Base-by-base conservation (phyloP, 176 grass and related monocot species). In the Coix lacrymajobi region DNA sequence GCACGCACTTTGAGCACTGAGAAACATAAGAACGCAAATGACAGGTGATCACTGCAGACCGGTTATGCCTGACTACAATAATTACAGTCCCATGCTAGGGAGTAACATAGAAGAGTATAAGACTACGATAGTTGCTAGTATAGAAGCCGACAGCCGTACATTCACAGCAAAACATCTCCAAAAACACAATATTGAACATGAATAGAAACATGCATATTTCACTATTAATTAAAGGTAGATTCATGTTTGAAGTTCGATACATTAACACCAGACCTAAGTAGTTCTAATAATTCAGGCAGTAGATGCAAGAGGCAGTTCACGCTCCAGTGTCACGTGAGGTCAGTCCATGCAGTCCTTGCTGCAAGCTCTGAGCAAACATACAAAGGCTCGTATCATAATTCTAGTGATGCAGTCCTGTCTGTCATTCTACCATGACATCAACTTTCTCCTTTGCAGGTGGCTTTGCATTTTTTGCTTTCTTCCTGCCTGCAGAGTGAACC, bases 371-470 rank as follows among this genome's bases (percentile, higher is more conserved):
- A 60, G 30, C 11, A 69, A 26, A 69, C 45, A 6, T 43, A 67
- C 38, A 80, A 83, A 79, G 28, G 12, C 6, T 60, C 62, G 58
- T 54, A 36, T 37, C 30, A 51, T 3, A 14, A 25, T 25, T 62
- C 36, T 13, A 44, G 8, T n/a, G 31, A 36, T 60, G 11, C 64
- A 8, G 24, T 75, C 34, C 8, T 71, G 43, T 40, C 29, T 1
- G 20, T 94, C 87, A 94, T 73, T 91, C 89, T 85, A 91, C 81
- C 92, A 94, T 94, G 48, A 69, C 68, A 12, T 92, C 92, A 43
- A 66, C 71, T 40, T 78, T 84, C 13, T 66, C 87, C 37, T 87
- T 78, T 0, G 84, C 31, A 24, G 78, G 79, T 0, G 33, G 64
- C 5, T 85, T 86, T 22, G 54, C 66, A 54, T 80, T 87, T 73